Percentiles rank a stretch among this genome's conserved stretches.
These are phyloP conservation scores for Tolypocladium ovalisporum DNA, from an alignment of 2,329 filamentous ascomycete species.

Conservation along the genomic window DNA sequence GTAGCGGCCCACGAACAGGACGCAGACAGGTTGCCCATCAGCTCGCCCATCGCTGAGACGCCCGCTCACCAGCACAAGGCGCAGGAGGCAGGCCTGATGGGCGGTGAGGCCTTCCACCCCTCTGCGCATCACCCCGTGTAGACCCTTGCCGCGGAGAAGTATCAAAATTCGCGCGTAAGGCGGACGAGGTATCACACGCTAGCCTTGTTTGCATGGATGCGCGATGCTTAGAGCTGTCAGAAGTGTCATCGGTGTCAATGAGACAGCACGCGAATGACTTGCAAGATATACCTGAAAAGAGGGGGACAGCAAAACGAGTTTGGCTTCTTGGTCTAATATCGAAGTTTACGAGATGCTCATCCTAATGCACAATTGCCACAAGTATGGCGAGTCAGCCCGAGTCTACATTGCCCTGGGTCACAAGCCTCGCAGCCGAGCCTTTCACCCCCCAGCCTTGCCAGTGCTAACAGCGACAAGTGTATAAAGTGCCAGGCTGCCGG, in stretches of 20 bases:
- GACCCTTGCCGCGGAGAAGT: background rate
- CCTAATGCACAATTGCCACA: background rate
- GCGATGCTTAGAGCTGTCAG: background rate
- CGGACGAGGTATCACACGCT: background rate
- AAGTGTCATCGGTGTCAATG: background rate
- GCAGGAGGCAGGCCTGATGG: slow-evolving; percentile 33
- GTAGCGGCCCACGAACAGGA: slow-evolving; percentile 3
- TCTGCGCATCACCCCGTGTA: background rate
- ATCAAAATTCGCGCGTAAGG: background rate
- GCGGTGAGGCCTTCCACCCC: slow-evolving; percentile 9
- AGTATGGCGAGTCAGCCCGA: background rate
- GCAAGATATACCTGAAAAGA: background rate
- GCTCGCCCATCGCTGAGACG: slow-evolving; percentile 3
- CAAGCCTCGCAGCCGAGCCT: background rate
- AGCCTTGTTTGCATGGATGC: background rate
- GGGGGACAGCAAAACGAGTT: background rate
- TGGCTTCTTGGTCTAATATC: background rate
- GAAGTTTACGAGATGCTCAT: background rate
- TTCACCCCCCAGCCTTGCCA: background rate
- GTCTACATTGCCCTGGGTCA: background rate
- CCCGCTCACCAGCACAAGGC: slow-evolving; percentile 6
- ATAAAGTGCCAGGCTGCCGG: background rate
- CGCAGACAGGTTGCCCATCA: slow-evolving; percentile 8
- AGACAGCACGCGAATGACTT: too few relatives aligned
- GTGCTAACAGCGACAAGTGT: background rate